A percentile compares a stretch with the other conserved stretches of the same genome.
Conservation (phyloP, 805 yeast genomes). For the Starmerella lactis-condensi region DNA sequence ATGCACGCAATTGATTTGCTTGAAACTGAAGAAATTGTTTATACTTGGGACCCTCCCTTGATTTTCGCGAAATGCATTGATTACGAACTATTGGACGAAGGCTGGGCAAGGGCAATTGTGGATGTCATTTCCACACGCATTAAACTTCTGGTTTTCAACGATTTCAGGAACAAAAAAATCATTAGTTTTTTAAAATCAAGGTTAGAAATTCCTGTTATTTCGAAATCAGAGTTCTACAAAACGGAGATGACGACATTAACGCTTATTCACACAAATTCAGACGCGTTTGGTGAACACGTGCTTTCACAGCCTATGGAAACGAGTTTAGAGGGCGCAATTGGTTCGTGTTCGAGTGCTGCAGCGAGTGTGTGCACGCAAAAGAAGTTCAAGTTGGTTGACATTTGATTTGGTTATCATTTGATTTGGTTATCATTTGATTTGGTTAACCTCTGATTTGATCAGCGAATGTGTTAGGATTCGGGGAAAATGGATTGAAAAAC, state of each 20-base stretch:
- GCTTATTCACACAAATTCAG: constrained; percentile 15
- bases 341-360: constrained; percentile 12
- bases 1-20: constrained; percentile 2
- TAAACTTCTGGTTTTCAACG: constrained; percentile 11
- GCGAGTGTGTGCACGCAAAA: constrained; percentile 9
- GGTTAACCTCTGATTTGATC: no score
- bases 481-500: constrained; percentile 15
- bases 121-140: constrained; percentile 4
- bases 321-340: constrained; percentile 16
- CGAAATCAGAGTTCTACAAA: constrained; percentile 2
- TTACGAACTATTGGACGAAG: constrained; percentile 8
- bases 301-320: constrained; percentile 10
- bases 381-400: no score
- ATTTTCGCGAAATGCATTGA: constrained; percentile 12
- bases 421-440: no score
- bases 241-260: not conserved
- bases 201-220: constrained; percentile 1
- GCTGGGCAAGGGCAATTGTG: constrained; percentile 11
- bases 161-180: constrained; percentile 9
- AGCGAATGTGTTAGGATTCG: no score
- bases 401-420: no score
- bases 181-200: constrained; percentile 3
- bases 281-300: constrained; percentile 15
- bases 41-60: constrained; percentile 17
- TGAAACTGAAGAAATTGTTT: constrained; percentile 3